Base-by-base conservation (phyloP, 306 rosid species). In the Spatholobus suberectus region DNA sequence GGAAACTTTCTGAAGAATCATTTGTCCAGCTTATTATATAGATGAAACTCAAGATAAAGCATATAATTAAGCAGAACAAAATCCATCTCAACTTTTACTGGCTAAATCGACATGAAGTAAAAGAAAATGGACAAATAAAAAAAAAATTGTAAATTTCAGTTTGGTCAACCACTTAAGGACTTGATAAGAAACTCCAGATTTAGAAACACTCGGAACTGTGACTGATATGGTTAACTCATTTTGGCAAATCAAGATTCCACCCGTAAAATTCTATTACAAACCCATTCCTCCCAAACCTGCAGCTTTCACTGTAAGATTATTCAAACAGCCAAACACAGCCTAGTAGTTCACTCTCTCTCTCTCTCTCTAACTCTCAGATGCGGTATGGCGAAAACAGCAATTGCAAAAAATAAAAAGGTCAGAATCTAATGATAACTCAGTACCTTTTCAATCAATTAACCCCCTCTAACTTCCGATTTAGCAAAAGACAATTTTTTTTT, bases 91-190 rank as follows among this genome's bases (percentile, higher is more conserved):
- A 73, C 76, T 81, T 78, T 79, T 40, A 13, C 44, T 8, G 21
- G 77, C 72, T 72, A 43, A 23, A 66, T 55, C 74, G 26, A 46
- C 66, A 18, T 32, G 18, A 62, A 70, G 21, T 2, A 51, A 75
- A 74, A 74, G 47, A 55, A 54, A 76, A 43, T 55, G 66, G 46
- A 7, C 41, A 49, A 8, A 35, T 8, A 35, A 58, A 34, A 52
- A 10, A 75, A 49, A 66, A 70, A 51, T 7, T 15, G 24, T 37
- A 62, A 70, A 80, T 76, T 32, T 57, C 86, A 65, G 81, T 81
- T 79, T 85, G 80, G 78, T 65, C 84, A 81, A 80, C 77, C 81
- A 73, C 12, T 67, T 71, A 38, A 41, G 71, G 81, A 89, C 81
- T 76, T 20, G 32, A 61, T 73, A 59, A 71, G 78, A 61, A 70